Conservation (phyloP, 2,329 filamentous ascomycete genomes). For the Aspergillus floridensis region DNA sequence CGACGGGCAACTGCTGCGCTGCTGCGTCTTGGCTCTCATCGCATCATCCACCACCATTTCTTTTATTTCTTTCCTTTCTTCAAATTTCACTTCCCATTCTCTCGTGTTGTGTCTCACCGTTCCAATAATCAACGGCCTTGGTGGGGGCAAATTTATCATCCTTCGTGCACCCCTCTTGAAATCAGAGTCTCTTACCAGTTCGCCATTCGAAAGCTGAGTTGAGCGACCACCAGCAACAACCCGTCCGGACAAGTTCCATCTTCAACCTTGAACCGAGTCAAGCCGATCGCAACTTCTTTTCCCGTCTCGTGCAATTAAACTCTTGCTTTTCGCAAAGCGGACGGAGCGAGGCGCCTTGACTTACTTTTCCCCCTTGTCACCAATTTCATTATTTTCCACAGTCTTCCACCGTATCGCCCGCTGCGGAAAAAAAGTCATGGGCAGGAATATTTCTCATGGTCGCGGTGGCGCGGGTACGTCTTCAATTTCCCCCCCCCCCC, state of each 20-base stretch:
- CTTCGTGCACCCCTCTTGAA: not conserved
- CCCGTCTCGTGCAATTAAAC: not conserved
- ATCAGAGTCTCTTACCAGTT: not conserved
- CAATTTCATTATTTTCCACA: not conserved
- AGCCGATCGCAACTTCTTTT: not conserved
- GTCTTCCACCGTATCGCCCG: not conserved
- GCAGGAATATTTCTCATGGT: conserved; percentile 59
- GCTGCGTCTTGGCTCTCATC: not conserved
- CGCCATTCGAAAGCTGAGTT: too few species aligned
- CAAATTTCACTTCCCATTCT: not conserved
- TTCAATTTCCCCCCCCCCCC: not conserved
- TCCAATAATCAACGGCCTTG: not conserved
- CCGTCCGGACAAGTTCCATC: not conserved
- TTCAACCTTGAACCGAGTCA: not conserved
- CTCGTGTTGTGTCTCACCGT: not conserved
- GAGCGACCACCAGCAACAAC: not conserved
- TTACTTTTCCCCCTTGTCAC: too few species aligned
- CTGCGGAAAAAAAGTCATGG: conserved; percentile 12
- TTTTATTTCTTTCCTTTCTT: not conserved
- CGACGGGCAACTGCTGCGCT: not conserved
- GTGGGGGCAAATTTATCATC: not conserved
- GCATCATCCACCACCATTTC: not conserved
- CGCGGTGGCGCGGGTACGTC: conserved; percentile 68
- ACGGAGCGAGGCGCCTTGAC: too few species aligned
- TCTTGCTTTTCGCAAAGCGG: not conserved